phyloP scores from a whole-genome alignment of 1,284 basidiomycete species.

The Pulchroboletus neoregius region DNA sequence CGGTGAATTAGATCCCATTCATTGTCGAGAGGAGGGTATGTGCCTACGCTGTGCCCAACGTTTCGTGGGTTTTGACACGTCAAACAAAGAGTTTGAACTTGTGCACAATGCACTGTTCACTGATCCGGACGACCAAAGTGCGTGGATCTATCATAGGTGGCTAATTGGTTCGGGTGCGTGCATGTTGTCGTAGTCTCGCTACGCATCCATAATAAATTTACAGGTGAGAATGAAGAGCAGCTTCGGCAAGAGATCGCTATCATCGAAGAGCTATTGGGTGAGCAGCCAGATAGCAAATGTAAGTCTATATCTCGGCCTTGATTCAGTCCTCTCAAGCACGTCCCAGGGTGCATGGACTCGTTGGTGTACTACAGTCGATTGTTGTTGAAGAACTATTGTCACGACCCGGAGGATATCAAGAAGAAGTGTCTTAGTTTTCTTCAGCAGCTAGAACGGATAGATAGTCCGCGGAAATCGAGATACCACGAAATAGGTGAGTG shows the following conservation, averaged over 20 bases:
- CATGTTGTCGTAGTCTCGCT: slow-evolving; percentile 11
- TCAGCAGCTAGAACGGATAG: slow-evolving; percentile 48
- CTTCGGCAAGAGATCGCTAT: slow-evolving; percentile 76
- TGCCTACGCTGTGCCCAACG: not conserved
- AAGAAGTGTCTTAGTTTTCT: slow-evolving; percentile 54
- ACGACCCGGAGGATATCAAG: slow-evolving; percentile 38
- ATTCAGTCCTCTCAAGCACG: not conserved
- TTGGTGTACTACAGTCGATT: slow-evolving; percentile 78
- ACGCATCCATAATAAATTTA: not conserved
- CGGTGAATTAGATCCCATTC: slow-evolving; percentile 45
- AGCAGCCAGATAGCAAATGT: slow-evolving; percentile 96
- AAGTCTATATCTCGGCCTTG: slow-evolving; percentile 26
- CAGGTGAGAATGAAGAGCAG: slow-evolving; percentile 54
- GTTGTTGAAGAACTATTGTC: slow-evolving; percentile 44
- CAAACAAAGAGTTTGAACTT: slow-evolving; percentile 77
- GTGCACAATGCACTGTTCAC: slow-evolving; percentile 95
- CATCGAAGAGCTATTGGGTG: slow-evolving; percentile 84
- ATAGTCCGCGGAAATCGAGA: slow-evolving; percentile 54
- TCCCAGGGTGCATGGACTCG: slow-evolving; percentile 87
- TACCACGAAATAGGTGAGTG: slow-evolving; percentile 62
- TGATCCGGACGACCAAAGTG: slow-evolving; percentile 93
- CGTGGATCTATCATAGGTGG: slow-evolving; percentile 99
- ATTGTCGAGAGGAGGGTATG: slow-evolving; percentile 65
- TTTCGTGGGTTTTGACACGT: not conserved
- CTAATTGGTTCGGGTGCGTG: slow-evolving; percentile 70